Evolutionary conservation across 192 early-diverging fungal species (phyloP).

Genomic region (Martensiomyces pterosporus): DNA sequence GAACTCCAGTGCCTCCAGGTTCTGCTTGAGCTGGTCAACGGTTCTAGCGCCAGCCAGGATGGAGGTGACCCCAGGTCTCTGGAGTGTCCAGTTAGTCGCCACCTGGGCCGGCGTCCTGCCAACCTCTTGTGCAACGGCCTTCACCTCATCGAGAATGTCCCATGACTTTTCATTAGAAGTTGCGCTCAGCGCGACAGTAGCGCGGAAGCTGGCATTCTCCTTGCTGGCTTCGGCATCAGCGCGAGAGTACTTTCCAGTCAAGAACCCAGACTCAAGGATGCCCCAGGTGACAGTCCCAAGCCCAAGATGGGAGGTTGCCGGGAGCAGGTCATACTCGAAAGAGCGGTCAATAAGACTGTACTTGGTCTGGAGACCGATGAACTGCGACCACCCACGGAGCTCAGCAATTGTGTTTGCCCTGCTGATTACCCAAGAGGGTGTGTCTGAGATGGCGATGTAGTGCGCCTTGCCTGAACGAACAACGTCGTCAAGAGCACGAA

Average conservation of each 20-base stretch:
- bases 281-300: constrained; percentile 54
- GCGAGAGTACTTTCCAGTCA: constrained; percentile 41
- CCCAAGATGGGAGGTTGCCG: constrained; percentile 26
- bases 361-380: constrained; percentile 35
- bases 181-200: constrained; percentile 2
- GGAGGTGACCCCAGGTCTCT: constrained; percentile 44
- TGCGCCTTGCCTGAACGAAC: constrained; percentile 59
- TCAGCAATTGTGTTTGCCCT: constrained; percentile 42
- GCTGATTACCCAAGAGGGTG: constrained; percentile 55
- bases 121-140: constrained; percentile 38
- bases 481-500: constrained; percentile 65
- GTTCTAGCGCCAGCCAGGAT: constrained; percentile 31
- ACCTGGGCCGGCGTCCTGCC: constrained; percentile 46
- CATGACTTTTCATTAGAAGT: constrained; percentile 22
- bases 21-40: constrained; percentile 27
- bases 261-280: constrained; percentile 51
- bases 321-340: constrained; percentile 47
- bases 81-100: constrained; percentile 48
- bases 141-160: constrained; percentile 44
- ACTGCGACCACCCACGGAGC: constrained; percentile 34
- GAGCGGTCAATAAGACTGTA: constrained; percentile 38
- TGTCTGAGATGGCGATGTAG: constrained; percentile 51
- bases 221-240: not conserved
- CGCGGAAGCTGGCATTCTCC: constrained; percentile 7
- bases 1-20: constrained; percentile 34